A percentile compares a stretch with the other conserved stretches of the same genome.
These are phyloP conservation scores for Priceomyces melissophilus DNA, from an alignment of 805 yeast genomes.

Conservation along the genomic window DNA sequence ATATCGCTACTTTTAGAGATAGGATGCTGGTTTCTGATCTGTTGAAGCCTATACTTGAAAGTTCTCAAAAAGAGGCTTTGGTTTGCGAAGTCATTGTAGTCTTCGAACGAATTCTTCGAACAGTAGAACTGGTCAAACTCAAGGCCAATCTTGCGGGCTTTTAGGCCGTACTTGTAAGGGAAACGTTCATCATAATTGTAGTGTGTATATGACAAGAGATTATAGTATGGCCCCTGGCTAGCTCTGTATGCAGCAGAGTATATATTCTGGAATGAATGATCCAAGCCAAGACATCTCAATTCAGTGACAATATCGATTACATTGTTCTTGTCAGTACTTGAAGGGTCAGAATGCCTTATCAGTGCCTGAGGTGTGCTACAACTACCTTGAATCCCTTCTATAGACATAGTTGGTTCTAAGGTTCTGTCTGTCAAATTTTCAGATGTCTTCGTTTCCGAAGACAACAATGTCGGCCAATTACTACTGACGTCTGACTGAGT, in stretches of 20 bases:
- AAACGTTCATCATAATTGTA: not conserved
- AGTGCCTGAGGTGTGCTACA: no score
- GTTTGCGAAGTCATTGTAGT: not conserved
- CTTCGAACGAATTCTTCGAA: not conserved
- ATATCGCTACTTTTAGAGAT: constrained; percentile 4
- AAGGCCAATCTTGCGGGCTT: not conserved
- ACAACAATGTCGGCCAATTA: no score
- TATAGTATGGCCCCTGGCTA: not conserved
- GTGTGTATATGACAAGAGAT: constrained; percentile 1
- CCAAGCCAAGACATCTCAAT: not conserved
- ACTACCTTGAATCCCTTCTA: no score
- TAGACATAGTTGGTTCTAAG: no score
- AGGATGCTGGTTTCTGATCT: constrained; percentile 4
- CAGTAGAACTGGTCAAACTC: not conserved
- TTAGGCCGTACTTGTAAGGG: not conserved
- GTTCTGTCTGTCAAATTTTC: no score
- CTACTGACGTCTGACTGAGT: no score
- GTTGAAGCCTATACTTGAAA: not conserved
- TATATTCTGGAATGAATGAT: not conserved
- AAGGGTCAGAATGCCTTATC: no score
- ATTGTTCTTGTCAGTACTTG: no score
- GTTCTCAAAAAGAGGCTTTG: not conserved
- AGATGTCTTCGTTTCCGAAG: no score
- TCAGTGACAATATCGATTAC: no score
- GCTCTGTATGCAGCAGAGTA: not conserved